Base-by-base conservation (phyloP, 108 stramenopile genomes). In the Seminavis robusta region DNA sequence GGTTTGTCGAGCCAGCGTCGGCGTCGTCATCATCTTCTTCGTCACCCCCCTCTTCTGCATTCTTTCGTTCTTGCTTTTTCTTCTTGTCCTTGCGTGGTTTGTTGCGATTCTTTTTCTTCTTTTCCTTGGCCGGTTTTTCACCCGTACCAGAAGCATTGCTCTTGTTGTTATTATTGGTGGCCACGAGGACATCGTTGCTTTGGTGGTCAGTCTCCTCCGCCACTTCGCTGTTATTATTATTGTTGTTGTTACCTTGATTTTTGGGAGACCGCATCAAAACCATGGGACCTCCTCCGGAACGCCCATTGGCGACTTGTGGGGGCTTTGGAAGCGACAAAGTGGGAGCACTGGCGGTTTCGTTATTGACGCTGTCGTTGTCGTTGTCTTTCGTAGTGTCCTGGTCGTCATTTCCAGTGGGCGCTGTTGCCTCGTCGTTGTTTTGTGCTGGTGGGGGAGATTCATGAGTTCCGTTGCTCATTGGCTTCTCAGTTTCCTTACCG, bases 391-490 rank as follows among this genome's bases (percentile, higher is more conserved):
- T 44, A 1, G n/a, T n/a, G n/a, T n/a, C n/a, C n/a, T n/a, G n/a
- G n/a, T n/a, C n/a, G n/a, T n/a, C n/a, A n/a, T 32, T 15, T 33
- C 30, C n/a, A 44, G 62, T 52, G 33, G 27, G 27, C 24, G 30
- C 33, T 17, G 48, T 15, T 42, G 33, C 38, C 17, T 61, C 13
- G 21, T 11, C 25, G 29, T 27, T 47, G 45, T 16, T 59, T 47
- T 33, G 43, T 9, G 7, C 7, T 16, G 11, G 43, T 10, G 6
- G 19, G 11, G 15, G 43, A 17, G n/a, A 17, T 36, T 36, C 34
- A 36, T 36, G 10, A 17, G 7, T 45, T 9, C 17, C 29, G 47
- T 26, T 49, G 47, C 29, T 49, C 34, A 36, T 13, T 36, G 34
- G 34, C 8, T 36, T 13, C 34, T 17, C 11, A 16, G n/a, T 10